phyloP scores from a whole-genome alignment of 768 basidiomycete species.

The Pisolithus sp. region DNA sequence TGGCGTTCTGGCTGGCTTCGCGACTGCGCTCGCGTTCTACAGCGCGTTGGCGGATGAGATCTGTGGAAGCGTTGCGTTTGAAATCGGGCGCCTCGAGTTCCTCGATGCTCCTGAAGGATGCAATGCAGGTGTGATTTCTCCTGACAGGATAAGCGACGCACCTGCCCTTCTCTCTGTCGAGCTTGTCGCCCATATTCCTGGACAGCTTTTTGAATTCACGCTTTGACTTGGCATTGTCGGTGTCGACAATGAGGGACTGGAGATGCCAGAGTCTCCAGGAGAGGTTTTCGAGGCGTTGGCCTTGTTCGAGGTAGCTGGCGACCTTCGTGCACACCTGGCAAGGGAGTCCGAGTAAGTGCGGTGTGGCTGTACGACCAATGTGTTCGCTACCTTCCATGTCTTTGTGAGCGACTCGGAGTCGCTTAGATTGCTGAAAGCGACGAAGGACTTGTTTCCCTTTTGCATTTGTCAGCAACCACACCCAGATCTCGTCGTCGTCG shows the following conservation, averaged over 20 bases:
- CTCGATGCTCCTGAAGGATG: slow-evolving; percentile 59
- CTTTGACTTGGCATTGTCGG: slow-evolving; percentile 81
- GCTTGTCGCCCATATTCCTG: slow-evolving; percentile 84
- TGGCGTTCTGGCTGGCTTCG: slow-evolving; percentile 56
- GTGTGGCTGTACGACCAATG: too few species aligned
- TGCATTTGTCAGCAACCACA: background rate
- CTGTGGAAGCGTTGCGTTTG: slow-evolving; percentile 70
- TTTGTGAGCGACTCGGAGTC: slow-evolving; percentile 81
- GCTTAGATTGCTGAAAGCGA: slow-evolving; percentile 84
- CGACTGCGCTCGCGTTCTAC: slow-evolving; percentile 77
- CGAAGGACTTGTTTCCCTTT: slow-evolving; percentile 90
- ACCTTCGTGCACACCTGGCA: slow-evolving; percentile 85
- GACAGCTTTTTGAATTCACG: slow-evolving; percentile 88
- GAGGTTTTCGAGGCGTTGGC: slow-evolving; percentile 86
- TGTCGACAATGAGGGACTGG: slow-evolving; percentile 86
- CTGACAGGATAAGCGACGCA: slow-evolving; percentile 33
- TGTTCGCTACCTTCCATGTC: slow-evolving; percentile 71
- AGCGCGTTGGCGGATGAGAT: slow-evolving; percentile 75
- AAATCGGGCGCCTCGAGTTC: slow-evolving; percentile 82
- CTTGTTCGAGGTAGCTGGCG: slow-evolving; percentile 85
- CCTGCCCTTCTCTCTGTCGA: slow-evolving; percentile 91
- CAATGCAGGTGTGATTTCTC: slow-evolving; percentile 14
- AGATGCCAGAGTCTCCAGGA: slow-evolving; percentile 92
- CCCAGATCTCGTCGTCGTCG: slow-evolving; percentile 9
- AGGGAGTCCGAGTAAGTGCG: background rate